Conservation (phyloP, 148 eudicot genomes). For the Bassia scoparia region DNA sequence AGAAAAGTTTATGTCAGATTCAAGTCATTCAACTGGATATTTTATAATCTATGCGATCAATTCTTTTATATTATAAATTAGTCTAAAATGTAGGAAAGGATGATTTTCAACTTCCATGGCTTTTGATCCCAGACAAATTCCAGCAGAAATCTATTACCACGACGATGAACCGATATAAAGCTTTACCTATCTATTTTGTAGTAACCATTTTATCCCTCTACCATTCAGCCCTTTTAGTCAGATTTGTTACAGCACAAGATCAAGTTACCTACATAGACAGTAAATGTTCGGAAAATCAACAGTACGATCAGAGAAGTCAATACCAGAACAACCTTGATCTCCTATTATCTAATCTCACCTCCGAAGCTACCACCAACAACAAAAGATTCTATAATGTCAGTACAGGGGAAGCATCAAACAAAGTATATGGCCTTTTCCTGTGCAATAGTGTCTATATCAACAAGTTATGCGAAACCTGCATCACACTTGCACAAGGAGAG, state of each 20-base stretch:
- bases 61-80: not conserved
- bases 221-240: constrained; percentile 8
- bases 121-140: not conserved
- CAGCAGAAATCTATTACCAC: not conserved
- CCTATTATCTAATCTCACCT: constrained; percentile 20
- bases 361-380: constrained; percentile 17
- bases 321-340: constrained; percentile 19
- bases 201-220: not conserved
- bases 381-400: constrained; percentile 19
- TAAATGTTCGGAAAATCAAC: constrained; percentile 12
- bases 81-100: not conserved
- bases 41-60: too few relatives aligned
- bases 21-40: not conserved
- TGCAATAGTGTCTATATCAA: constrained; percentile 15
- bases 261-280: constrained; percentile 23
- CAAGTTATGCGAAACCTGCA: constrained; percentile 23
- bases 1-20: not conserved
- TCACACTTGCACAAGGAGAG: constrained; percentile 19
- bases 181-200: not conserved
- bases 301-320: constrained; percentile 9
- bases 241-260: constrained; percentile 10
- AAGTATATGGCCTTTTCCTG: constrained; percentile 29
- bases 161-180: constrained; percentile 3
- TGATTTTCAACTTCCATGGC: not conserved
- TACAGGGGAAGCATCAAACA: constrained; percentile 12